A percentile compares a stretch with the other conserved stretches of the same genome.
These are phyloP conservation scores for Gomphus bonarii DNA, from an alignment of 1,284 basidiomycete genomes.

Conservation along the genomic window DNA sequence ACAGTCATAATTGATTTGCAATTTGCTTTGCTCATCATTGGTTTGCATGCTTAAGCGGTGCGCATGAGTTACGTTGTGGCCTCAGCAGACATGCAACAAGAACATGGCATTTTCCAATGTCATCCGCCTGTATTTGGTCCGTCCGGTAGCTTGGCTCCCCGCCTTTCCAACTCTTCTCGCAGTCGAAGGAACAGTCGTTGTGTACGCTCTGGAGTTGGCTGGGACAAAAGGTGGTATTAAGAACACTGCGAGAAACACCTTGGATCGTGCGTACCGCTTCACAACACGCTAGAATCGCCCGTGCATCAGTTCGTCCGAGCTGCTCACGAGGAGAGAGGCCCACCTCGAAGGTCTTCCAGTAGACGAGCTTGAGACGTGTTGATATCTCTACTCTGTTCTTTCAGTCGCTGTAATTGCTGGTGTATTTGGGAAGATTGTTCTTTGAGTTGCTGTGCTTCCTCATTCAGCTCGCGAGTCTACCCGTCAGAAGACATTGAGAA, in stretches of 20 bases:
- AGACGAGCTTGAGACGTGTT: constrained; percentile 10
- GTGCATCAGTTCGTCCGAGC: neutral
- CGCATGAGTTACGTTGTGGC: neutral
- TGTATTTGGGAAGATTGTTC: constrained; percentile 36
- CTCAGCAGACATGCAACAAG: neutral
- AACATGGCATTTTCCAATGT: neutral
- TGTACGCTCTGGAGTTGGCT: constrained; percentile 72
- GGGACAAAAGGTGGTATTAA: constrained; percentile 21
- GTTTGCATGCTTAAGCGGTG: neutral
- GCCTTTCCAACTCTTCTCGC: constrained; percentile 70
- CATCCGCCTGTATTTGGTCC: constrained; percentile 22
- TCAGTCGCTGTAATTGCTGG: constrained; percentile 61
- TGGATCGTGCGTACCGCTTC: constrained; percentile 53
- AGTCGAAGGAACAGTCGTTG: constrained; percentile 68
- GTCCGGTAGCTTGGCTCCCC: constrained; percentile 34
- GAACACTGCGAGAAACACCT: constrained; percentile 6
- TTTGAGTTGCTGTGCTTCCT: constrained; percentile 62
- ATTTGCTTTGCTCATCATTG: neutral
- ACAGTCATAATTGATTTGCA: constrained; percentile 2
- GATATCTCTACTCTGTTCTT: constrained; percentile 55
- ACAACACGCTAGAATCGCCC: constrained; percentile 43
- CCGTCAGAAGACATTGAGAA: neutral
- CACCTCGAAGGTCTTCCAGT: constrained; percentile 9
- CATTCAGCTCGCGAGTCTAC: constrained; percentile 12
- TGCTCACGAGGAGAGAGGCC: neutral